A percentile compares a stretch with the other conserved stretches of the same genome.
phyloP scores from a whole-genome alignment of 345 rosid genomes.

The Euphorbia tirucalli region DNA sequence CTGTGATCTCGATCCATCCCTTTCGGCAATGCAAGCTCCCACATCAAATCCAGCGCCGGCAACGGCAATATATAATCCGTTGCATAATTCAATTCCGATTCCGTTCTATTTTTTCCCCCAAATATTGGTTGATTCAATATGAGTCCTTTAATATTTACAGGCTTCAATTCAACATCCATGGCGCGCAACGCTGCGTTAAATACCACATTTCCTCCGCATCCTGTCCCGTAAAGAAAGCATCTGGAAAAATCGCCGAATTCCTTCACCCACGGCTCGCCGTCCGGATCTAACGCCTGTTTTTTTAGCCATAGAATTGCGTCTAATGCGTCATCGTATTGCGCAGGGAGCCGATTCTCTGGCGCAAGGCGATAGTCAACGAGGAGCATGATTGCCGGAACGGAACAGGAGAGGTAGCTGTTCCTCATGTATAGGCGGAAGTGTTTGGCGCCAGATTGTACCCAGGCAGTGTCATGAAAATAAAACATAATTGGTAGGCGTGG shows the following conservation, averaged over 20 bases:
- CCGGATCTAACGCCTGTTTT: constrained; percentile 43
- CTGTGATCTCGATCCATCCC: constrained; percentile 72
- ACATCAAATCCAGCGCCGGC: constrained; percentile 47
- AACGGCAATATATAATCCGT: constrained; percentile 55
- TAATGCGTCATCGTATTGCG: constrained; percentile 70
- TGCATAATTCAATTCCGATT: constrained; percentile 43
- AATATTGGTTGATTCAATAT: constrained; percentile 60
- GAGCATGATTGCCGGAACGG: constrained; percentile 48
- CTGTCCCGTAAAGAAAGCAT: constrained; percentile 60
- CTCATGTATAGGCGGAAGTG: neutral
- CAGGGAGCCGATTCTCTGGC: constrained; percentile 91
- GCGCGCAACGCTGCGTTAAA: constrained; percentile 54
- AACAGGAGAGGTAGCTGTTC: constrained; percentile 33
- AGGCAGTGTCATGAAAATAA: constrained; percentile 77
- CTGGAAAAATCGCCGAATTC: constrained; percentile 50
- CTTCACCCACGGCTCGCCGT: constrained; percentile 61
- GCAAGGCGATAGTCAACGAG: constrained; percentile 80
- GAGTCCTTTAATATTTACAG: constrained; percentile 58
- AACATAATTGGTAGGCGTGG: constrained; percentile 42
- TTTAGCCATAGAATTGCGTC: constrained; percentile 68
- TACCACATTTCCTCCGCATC: constrained; percentile 71
- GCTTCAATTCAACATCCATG: constrained; percentile 40
- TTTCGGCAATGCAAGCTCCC: constrained; percentile 62
- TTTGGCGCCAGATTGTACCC: neutral
- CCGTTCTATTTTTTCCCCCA: constrained; percentile 56